Percentiles rank a stretch among this genome's conserved stretches.
Conservation (phyloP, 331 rosid genomes). For the Saraca asoca region DNA sequence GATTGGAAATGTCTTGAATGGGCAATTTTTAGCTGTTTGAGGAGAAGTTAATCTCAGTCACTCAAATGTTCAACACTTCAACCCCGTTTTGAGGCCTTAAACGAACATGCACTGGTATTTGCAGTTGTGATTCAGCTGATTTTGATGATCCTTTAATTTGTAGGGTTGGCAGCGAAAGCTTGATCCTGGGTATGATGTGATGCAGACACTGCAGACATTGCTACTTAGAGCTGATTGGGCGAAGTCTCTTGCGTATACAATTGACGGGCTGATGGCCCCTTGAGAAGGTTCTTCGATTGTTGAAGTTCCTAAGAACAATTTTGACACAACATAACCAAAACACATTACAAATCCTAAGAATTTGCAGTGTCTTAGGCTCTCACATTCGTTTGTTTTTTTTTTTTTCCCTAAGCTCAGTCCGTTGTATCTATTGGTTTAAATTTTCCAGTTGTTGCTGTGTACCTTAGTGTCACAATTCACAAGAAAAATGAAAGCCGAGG, state of each 20-base stretch:
- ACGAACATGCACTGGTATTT: background rate
- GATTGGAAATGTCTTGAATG: too few species aligned
- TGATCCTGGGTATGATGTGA: slow-evolving; percentile 75
- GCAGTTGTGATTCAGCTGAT: slow-evolving; percentile 3
- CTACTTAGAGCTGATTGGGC: slow-evolving; percentile 85
- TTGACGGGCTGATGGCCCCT: slow-evolving; percentile 89
- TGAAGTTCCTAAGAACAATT: slow-evolving; percentile 46
- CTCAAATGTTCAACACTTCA: too few species aligned
- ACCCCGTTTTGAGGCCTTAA: too few species aligned
- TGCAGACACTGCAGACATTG: slow-evolving; percentile 74
- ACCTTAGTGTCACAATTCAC: slow-evolving; percentile 35
- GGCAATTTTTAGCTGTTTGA: too few species aligned
- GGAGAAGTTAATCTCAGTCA: too few species aligned
- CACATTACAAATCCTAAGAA: slow-evolving; percentile 22
- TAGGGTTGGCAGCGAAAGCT: slow-evolving; percentile 96
- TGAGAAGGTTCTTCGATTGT: slow-evolving; percentile 32
- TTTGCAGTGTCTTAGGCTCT: slow-evolving; percentile 31
- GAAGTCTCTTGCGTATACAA: slow-evolving; percentile 79
- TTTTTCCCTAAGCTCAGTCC: slow-evolving; percentile 34
- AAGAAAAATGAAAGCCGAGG: slow-evolving; percentile 30
- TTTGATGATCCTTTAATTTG: slow-evolving; percentile 13
- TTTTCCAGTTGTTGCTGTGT: slow-evolving; percentile 31
- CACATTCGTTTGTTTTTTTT: too few species aligned
- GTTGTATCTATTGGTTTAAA: slow-evolving; percentile 32
- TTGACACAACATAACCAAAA: slow-evolving; percentile 39